phyloP scores from a whole-genome alignment of 352 stramenopile genomes.

The Globisporangium mamillatum region DNA sequence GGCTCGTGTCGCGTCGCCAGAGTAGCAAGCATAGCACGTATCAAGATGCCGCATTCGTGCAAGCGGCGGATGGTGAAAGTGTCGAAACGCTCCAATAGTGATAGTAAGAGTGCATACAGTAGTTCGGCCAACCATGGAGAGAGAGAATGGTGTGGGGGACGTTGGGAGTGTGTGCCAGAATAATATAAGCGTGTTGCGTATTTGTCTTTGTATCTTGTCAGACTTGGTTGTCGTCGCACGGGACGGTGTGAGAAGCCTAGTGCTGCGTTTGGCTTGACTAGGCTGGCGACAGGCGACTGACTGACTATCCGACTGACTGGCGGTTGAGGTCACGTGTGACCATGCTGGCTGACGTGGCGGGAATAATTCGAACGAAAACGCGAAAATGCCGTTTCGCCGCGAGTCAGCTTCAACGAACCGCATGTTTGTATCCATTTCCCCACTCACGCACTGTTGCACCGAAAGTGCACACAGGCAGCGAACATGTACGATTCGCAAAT shows the following conservation, averaged over 20 bases:
- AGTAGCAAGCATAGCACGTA: neutral
- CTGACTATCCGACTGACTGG: neutral
- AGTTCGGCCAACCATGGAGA: neutral
- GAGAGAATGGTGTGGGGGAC: neutral
- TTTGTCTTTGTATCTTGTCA: neutral
- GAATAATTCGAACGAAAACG: neutral
- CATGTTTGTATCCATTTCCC: slow-evolving; percentile 4
- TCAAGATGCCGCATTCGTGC: neutral
- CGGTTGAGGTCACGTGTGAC: neutral
- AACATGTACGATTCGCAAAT: neutral
- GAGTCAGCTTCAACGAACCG: slow-evolving; percentile 4
- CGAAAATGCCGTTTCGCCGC: neutral
- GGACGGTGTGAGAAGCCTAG: neutral
- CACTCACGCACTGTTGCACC: neutral
- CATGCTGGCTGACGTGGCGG: neutral
- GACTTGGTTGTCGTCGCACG: neutral
- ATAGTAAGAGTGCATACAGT: neutral
- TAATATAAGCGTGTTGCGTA: slow-evolving; percentile 12
- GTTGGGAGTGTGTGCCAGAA: slow-evolving; percentile 1
- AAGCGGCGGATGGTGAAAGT: neutral
- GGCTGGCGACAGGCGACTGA: neutral
- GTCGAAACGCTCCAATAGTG: neutral
- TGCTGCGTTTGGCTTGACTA: neutral
- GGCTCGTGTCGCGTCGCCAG: neutral
- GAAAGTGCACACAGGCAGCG: neutral